A percentile compares a stretch with the other conserved stretches of the same genome.
Conservation (phyloP, 2,329 filamentous ascomycete species). For the Lecanoromycetidae sp. region DNA sequence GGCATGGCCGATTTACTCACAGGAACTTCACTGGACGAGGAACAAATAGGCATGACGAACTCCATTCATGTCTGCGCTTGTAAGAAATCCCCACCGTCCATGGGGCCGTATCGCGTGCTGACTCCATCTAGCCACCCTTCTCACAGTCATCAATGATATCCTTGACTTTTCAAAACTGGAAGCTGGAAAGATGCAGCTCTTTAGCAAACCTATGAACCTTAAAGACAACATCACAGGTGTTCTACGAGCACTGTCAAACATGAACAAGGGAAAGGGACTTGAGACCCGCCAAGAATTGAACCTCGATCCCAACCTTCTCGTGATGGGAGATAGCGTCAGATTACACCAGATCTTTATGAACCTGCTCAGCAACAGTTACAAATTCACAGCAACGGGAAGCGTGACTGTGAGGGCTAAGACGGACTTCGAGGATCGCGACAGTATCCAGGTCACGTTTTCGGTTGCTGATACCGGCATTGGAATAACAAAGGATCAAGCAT, state of each 20-base stretch:
- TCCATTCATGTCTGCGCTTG: slow-evolving; percentile 54
- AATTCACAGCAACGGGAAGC: slow-evolving; percentile 78
- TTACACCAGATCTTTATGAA: slow-evolving; percentile 70
- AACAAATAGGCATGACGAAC: slow-evolving; percentile 51
- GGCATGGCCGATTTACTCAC: slow-evolving; percentile 51
- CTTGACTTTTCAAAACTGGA: slow-evolving; percentile 80
- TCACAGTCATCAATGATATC: slow-evolving; percentile 86
- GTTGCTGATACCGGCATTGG: slow-evolving; percentile 86
- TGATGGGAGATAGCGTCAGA: slow-evolving; percentile 75
- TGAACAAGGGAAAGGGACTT: slow-evolving; percentile 48
- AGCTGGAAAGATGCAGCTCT: slow-evolving; percentile 76
- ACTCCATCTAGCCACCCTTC: slow-evolving; percentile 46
- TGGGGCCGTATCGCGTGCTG: neutral
- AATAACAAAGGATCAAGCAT: slow-evolving; percentile 62
- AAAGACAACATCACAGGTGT: slow-evolving; percentile 55
- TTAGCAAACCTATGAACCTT: slow-evolving; percentile 70
- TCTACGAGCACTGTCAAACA: slow-evolving; percentile 50
- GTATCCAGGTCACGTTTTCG: slow-evolving; percentile 67
- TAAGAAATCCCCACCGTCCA: slow-evolving; percentile 23
- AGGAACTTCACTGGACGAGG: slow-evolving; percentile 41
- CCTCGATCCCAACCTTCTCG: slow-evolving; percentile 47
- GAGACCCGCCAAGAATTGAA: slow-evolving; percentile 55
- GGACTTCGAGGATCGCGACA: slow-evolving; percentile 56
- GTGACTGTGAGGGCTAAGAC: slow-evolving; percentile 71
- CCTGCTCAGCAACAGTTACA: slow-evolving; percentile 82